A percentile compares a stretch with the other conserved stretches of the same genome.
Conservation (phyloP, 306 rosid species). For the Erythrophleum fordii region DNA sequence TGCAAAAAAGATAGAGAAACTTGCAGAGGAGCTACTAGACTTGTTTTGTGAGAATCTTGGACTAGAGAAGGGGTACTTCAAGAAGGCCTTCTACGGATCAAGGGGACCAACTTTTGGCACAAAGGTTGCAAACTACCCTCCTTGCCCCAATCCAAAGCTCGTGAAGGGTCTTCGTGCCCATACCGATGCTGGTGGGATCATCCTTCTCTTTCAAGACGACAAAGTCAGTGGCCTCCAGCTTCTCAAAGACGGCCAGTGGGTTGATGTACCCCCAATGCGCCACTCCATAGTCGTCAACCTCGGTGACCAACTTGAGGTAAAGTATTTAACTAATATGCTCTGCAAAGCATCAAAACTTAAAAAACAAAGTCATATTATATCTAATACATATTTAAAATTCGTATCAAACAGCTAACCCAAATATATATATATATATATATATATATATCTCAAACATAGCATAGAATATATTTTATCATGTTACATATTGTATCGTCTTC, state of each 20-base stretch:
- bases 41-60: neutral
- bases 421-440: no score
- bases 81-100: neutral
- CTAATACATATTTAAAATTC: no score
- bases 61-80: neutral
- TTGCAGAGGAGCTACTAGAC: neutral
- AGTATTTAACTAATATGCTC: no score
- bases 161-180: neutral
- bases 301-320: neutral
- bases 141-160: neutral
- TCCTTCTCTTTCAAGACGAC: neutral
- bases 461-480: no score
- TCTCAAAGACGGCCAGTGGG: neutral
- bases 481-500: no score
- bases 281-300: neutral
- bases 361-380: no score
- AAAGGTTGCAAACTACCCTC: neutral
- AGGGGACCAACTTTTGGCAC: neutral
- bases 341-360: no score
- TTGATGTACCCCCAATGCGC: neutral
- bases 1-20: neutral
- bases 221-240: neutral
- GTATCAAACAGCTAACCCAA: no score
- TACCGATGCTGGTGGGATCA: no score
- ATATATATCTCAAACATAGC: no score